Evolutionary conservation across 2,329 filamentous ascomycete genomes (phyloP), one percentile per base, ranked within the genome.

Genomic region (Thelonectria blattea): DNA sequence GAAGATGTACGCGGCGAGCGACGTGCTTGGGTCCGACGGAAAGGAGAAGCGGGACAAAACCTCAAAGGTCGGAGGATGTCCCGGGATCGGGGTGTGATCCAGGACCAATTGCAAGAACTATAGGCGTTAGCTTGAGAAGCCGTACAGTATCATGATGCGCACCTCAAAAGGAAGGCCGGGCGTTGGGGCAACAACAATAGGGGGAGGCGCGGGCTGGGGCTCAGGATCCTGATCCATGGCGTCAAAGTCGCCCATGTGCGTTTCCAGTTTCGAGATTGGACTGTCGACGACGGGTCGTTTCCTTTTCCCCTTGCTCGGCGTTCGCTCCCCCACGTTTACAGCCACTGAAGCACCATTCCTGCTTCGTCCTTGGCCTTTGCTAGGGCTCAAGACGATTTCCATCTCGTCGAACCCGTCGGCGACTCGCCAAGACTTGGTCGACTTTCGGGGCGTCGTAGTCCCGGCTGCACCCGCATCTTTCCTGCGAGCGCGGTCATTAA

Each of bases 351-450:
- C 78, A 0, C 74, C 72, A 54, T 79, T 62, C 73, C 80, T 66
- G 65, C 65, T 76, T 64, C 70, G 72, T 52, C 78, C 75, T 52
- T 80, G 78, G 1, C 78, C 79, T 66, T 84, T 86, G 69, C 75
- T 82, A 1, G 85, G 85, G 57, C 85, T 87, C 5, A 74, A 72
- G 8, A 80, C 78, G 56, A 86, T 79, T 62, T 87, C 85, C 64
- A 86, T 79, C 61, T 91, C 87, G 61, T 93, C 90, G 68, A 95
- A 95, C 0, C 91, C 91, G 74, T 95, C 91, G 1, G 89, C 84
- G 51, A 90, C 78, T 1, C 83, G 80, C 75, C 85, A 85, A 1
- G 79, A 75, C 72, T 83, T 87, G 27, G 81, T 75, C 1, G 76
- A 71, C 72, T 86, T 88, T 69, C 83, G 91, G 2, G 88, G 88